These are phyloP conservation scores for Tulasnella sp. DNA, from an alignment of 768 basidiomycete genomes.

Conservation along the genomic window DNA sequence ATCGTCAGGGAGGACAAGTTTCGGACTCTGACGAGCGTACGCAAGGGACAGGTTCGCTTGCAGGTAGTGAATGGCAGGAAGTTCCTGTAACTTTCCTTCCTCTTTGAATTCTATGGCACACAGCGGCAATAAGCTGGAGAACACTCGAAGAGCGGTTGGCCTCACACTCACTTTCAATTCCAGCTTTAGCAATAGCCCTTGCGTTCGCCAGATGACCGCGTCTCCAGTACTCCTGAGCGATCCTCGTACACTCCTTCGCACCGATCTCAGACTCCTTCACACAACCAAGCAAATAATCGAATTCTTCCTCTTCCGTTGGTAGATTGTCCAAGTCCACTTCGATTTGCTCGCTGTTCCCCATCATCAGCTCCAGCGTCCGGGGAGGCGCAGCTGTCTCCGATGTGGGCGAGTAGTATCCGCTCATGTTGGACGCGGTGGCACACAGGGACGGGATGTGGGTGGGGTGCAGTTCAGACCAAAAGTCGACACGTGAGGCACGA, in stretches of 20 bases:
- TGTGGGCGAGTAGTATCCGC: no score
- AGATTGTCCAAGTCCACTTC: conserved; percentile 27
- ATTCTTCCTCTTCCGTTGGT: conserved; percentile 21
- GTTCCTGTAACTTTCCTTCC: conserved; percentile 28
- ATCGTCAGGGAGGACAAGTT: conserved; percentile 46
- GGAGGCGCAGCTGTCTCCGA: background rate
- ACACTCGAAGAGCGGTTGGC: conserved; percentile 21
- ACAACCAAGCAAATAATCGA: conserved; percentile 9
- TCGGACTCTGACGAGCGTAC: conserved; percentile 72
- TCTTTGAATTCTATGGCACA: conserved; percentile 21
- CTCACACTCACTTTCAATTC: conserved; percentile 27
- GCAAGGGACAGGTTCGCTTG: conserved; percentile 78
- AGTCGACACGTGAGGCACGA: no score
- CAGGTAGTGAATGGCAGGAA: conserved; percentile 66
- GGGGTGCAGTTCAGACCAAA: no score
- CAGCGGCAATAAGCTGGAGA: conserved; percentile 38
- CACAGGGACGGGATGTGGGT: no score
- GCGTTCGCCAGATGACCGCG: conserved; percentile 62
- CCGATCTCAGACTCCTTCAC: conserved; percentile 7
- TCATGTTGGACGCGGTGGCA: no score
- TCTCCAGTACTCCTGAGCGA: conserved; percentile 83
- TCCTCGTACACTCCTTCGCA: conserved; percentile 33
- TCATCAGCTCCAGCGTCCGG: conserved; percentile 8
- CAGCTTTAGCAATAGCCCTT: conserved; percentile 58
- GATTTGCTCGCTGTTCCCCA: conserved; percentile 25